Evolutionary conservation across 257 asterid genomes (phyloP).

Genomic region (Solanum medicagineum): DNA sequence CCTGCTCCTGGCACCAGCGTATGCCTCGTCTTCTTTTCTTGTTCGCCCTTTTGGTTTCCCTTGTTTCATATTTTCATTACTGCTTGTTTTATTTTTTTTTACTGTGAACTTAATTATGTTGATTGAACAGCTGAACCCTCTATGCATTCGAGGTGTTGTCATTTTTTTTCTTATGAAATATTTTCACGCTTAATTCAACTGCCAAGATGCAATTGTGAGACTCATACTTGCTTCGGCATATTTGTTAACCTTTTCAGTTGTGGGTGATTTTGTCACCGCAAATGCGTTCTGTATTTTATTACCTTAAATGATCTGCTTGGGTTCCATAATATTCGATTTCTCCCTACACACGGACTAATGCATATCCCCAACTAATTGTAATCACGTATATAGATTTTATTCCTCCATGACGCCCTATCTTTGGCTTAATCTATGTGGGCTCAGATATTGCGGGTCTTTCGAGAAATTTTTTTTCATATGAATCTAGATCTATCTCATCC

Average conservation of each 20-base stretch:
- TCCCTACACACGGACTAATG: not conserved
- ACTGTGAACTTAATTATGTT: not conserved
- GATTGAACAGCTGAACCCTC: not conserved
- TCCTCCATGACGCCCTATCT: not conserved
- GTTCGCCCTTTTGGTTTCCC: not conserved
- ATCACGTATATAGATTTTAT: not conserved
- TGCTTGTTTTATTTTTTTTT: not conserved
- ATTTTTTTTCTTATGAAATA: not conserved
- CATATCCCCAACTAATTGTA: not conserved
- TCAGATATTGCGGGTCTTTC: not conserved
- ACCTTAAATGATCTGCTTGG: not conserved
- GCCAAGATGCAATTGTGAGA: not conserved
- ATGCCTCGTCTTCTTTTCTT: slow-evolving; percentile 5
- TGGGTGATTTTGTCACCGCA: not conserved
- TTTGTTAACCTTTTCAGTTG: not conserved
- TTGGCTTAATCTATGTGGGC: not conserved
- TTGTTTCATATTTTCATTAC: not conserved
- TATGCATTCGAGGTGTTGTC: not conserved
- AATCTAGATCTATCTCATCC: not conserved
- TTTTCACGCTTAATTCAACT: not conserved
- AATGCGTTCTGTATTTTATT: not conserved
- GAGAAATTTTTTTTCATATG: not conserved
- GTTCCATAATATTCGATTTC: not conserved
- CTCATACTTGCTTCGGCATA: not conserved
- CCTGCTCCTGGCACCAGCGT: slow-evolving; percentile 96